phyloP scores from a whole-genome alignment of 257 asterid species.

The Solanum corneliomulleri region DNA sequence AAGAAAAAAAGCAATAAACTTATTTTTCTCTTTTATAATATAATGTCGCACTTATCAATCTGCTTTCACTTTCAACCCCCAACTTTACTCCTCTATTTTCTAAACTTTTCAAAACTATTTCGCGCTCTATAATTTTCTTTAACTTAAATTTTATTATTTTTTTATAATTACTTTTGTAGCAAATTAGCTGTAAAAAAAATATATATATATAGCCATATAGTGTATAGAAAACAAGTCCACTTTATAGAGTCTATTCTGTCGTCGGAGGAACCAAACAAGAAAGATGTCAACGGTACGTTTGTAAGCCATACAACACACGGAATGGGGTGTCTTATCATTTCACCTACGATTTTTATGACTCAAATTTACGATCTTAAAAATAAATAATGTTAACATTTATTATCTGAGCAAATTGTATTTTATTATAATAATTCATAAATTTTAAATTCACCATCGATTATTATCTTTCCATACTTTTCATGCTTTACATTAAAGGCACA shows the following conservation, averaged over 20 bases:
- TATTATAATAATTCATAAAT: not conserved
- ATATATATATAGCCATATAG: not conserved
- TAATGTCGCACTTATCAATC: not conserved
- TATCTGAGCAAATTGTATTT: not conserved
- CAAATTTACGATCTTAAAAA: no score
- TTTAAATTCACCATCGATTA: not conserved
- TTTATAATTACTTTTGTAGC: not conserved
- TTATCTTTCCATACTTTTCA: not conserved
- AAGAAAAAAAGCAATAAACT: not conserved
- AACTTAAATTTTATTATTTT: not conserved
- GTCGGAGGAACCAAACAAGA: not conserved
- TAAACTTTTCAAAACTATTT: not conserved
- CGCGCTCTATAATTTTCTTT: not conserved
- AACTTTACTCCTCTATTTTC: not conserved
- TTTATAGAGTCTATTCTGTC: not conserved
- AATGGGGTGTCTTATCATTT: not conserved
- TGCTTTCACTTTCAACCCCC: not conserved
- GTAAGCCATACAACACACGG: not conserved
- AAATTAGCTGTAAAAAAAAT: not conserved
- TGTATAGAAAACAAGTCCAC: not conserved
- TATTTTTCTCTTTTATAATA: not conserved
- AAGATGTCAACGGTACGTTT: not conserved
- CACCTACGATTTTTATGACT: no score
- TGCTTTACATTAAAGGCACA: not conserved
- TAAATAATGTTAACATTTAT: no score